Evolutionary conservation across 2,329 filamentous ascomycete genomes (phyloP).

Genomic region (Cytospora leucostoma): DNA sequence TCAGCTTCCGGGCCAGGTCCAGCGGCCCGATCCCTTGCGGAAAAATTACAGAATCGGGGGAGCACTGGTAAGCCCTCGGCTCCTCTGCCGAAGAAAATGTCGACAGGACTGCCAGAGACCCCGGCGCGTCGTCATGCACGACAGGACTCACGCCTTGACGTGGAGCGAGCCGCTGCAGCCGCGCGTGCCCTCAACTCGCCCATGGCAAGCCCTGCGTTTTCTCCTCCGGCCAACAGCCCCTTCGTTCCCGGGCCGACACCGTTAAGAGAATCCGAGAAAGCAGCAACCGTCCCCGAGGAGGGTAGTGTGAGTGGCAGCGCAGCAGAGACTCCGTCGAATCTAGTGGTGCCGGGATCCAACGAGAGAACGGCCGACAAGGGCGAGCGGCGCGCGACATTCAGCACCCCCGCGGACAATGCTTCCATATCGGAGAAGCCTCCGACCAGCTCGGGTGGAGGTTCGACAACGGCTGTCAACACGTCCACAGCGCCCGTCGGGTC

Average conservation of each 20-base stretch:
- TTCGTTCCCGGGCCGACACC: constrained; percentile 18
- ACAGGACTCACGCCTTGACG: constrained; percentile 31
- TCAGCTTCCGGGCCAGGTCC: constrained; percentile 44
- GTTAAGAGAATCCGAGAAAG: constrained; percentile 30
- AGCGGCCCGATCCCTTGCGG: constrained; percentile 40
- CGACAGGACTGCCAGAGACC: constrained; percentile 12
- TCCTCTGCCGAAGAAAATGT: constrained; percentile 16
- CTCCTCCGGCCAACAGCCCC: constrained; percentile 14
- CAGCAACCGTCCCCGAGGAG: constrained; percentile 30
- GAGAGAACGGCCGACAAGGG: constrained; percentile 33
- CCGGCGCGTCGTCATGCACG: constrained; percentile 26
- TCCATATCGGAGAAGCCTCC: constrained; percentile 40
- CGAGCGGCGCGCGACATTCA: constrained; percentile 59
- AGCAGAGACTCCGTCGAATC: constrained; percentile 21
- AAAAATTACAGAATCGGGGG: constrained; percentile 37
- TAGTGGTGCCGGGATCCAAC: constrained; percentile 26
- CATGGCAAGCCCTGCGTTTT: constrained; percentile 22
- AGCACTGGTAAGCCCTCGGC: constrained; percentile 36
- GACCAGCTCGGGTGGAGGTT: constrained; percentile 32
- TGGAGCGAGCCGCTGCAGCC: constrained; percentile 35
- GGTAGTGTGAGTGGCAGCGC: constrained; percentile 22
- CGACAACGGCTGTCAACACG: constrained; percentile 17
- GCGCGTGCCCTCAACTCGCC: constrained; percentile 34
- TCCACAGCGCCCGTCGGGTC: constrained; percentile 43
- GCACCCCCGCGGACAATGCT: constrained; percentile 43